A percentile compares a stretch with the other conserved stretches of the same genome.
phyloP scores from a whole-genome alignment of 129 eudicot species.

The Kitagawia praeruptora region DNA sequence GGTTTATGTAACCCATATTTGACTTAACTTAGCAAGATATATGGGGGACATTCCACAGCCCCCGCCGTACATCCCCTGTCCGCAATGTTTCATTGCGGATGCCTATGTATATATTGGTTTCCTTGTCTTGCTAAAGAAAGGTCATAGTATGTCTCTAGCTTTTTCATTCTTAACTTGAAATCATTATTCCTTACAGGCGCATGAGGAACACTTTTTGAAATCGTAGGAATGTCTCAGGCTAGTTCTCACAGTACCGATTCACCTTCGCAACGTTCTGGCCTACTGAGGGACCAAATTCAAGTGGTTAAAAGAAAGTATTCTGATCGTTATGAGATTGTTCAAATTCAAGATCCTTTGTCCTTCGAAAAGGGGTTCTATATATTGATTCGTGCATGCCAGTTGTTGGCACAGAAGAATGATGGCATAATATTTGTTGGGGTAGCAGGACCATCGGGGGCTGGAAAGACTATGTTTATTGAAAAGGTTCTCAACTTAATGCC shows the following conservation, averaged over 20 bases:
- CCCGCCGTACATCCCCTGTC: too few species aligned
- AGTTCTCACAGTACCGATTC: constrained; percentile 24
- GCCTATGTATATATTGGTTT: too few species aligned
- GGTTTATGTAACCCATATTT: too few species aligned
- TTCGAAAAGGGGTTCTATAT: constrained; percentile 91
- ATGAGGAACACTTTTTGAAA: too few species aligned
- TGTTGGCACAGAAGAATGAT: constrained; percentile 82
- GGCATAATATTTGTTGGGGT: constrained; percentile 84
- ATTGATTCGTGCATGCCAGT: constrained; percentile 81
- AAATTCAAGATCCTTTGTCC: constrained; percentile 64
- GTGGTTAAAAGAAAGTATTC: constrained; percentile 67
- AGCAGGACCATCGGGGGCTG: constrained; percentile 97
- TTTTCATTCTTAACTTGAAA: too few species aligned
- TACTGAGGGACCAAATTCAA: constrained; percentile 87
- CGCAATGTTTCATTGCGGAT: too few species aligned
- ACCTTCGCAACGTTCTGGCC: constrained; percentile 68
- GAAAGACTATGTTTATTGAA: constrained; percentile 81
- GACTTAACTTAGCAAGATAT: too few species aligned
- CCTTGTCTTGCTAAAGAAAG: too few species aligned
- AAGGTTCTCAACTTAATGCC: constrained; percentile 81
- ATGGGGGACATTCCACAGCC: too few species aligned
- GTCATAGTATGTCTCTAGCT: too few species aligned
- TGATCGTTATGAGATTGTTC: constrained; percentile 72
- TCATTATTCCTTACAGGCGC: too few species aligned
- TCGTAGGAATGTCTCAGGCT: too few species aligned